Evolutionary conservation across 2,329 filamentous ascomycete species (phyloP).

Genomic region (Chaetomium olivaceum): DNA sequence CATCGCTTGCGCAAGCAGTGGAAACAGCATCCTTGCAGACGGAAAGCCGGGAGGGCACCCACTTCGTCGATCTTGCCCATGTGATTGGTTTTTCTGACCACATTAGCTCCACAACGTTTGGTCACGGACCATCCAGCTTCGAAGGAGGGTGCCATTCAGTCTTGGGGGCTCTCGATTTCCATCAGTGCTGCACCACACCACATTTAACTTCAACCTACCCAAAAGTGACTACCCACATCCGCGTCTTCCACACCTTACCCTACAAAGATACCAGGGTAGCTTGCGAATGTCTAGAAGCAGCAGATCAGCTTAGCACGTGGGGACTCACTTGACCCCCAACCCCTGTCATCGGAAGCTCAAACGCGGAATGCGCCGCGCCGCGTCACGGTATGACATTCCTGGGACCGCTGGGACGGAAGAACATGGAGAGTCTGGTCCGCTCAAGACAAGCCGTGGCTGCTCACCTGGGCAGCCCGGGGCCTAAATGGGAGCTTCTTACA

Average conservation of each 20-base stretch:
- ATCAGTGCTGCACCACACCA: not conserved
- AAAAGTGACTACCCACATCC: not conserved
- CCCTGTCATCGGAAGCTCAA: not conserved
- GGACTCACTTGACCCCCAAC: slow-evolving; percentile 14
- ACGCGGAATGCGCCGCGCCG: slow-evolving; percentile 19
- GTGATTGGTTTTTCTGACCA: slow-evolving; percentile 22
- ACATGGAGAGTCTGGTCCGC: not conserved
- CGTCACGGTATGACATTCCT: not conserved
- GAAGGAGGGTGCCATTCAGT: slow-evolving; percentile 20
- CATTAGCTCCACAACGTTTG: slow-evolving; percentile 8
- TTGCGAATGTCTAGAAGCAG: not conserved
- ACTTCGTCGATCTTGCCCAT: slow-evolving; percentile 13
- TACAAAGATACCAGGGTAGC: not conserved
- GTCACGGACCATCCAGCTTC: slow-evolving; percentile 27
- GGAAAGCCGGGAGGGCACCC: slow-evolving; percentile 7
- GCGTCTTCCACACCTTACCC: not conserved
- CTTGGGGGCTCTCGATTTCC: slow-evolving; percentile 2
- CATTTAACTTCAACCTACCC: not conserved
- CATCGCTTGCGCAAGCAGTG: slow-evolving; percentile 13
- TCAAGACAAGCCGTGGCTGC: not conserved
- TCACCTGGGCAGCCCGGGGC: not conserved
- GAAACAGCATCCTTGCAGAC: slow-evolving; percentile 11
- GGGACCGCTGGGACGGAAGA: not conserved
- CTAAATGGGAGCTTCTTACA: not conserved
- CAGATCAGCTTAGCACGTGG: slow-evolving; percentile 22